Percentiles rank a stretch among this genome's conserved stretches.
Conservation (phyloP, 202 grass and related monocot genomes). For the Brachypodium distachyon region DNA sequence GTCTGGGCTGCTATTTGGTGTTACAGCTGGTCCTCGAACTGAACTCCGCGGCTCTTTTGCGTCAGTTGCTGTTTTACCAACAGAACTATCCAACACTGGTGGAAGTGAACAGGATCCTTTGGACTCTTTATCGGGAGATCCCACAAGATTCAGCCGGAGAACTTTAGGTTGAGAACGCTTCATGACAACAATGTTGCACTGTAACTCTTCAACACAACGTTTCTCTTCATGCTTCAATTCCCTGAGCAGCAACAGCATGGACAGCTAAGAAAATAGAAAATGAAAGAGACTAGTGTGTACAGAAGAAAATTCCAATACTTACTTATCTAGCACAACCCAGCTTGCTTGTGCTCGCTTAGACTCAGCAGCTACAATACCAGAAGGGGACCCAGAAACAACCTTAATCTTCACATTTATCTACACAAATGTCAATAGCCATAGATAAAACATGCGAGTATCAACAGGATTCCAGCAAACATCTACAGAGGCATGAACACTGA, state of each 20-base stretch:
- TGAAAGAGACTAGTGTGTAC: background rate
- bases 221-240: constrained; percentile 97
- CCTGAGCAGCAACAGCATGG: constrained; percentile 39
- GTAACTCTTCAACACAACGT: constrained; percentile 79
- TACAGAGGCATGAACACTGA: background rate
- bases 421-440: constrained; percentile 18
- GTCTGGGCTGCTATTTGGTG: constrained; percentile 87
- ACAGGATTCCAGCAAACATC: background rate
- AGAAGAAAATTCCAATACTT: constrained; percentile 25
- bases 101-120: constrained; percentile 25
- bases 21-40: constrained; percentile 78
- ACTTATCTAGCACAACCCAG: constrained; percentile 99
- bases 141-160: constrained; percentile 86
- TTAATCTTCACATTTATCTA: constrained; percentile 86
- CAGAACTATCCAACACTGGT: constrained; percentile 24
- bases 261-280: constrained; percentile 13
- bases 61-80: constrained; percentile 34
- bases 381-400: constrained; percentile 78
- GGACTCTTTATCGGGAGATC: constrained; percentile 70
- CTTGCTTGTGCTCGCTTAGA: constrained; percentile 80
- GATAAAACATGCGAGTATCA: background rate
- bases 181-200: constrained; percentile 98
- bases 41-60: constrained; percentile 43
- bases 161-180: constrained; percentile 96
- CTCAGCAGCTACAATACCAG: constrained; percentile 75